Base-by-base conservation (phyloP, 2,329 filamentous ascomycete species). In the Cryphonectria parasitica region DNA sequence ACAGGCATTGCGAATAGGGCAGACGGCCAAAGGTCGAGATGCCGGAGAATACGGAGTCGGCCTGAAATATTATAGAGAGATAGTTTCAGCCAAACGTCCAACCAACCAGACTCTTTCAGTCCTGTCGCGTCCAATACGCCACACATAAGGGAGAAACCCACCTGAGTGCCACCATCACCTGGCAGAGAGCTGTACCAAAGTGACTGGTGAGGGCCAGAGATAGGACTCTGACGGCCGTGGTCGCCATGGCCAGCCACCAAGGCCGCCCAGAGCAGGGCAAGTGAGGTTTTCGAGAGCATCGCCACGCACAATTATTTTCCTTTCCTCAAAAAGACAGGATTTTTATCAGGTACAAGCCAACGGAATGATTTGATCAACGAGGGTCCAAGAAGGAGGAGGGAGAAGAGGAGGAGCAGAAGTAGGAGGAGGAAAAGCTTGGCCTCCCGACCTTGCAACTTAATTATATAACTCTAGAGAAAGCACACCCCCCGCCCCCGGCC, bases 31-130 rank as follows among this genome's bases (percentile, higher is more conserved):
- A 96, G 10, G 93, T 97, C 0, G 91, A 92, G 77, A 97, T 96
- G 39, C 93, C 93, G 1, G 92, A 95, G 82, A 96, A 97, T 70
- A 96, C 92, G 0, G 92, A 94, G 79, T 97, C 93, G 71, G 93
- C 93, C 91, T 95, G 72, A 22, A 28, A 39, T 39, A 13, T 11
- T 5, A 19, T 34, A 31, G 31, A 25, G 22, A n/a, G 6, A 5
- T 11, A 49, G 49, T 49, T 13, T 71, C 5, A 69, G 49, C 58
- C 73, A 41, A 66, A 28, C 22, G 22, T 65, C 7, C 11, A 1
- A 3, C 15, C 19, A 39, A 2, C 36, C 36, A 39, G 36, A 13
- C 36, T 39, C 36, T 13, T 39, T 39, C 10, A 19, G 22, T 17
- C 19, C 62, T 49, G 17, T 64, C 28, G n/a, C 25, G 45, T 7